phyloP scores from a whole-genome alignment of 2,329 filamentous ascomycete species.

The Davidsoniella neocaledoniae region DNA sequence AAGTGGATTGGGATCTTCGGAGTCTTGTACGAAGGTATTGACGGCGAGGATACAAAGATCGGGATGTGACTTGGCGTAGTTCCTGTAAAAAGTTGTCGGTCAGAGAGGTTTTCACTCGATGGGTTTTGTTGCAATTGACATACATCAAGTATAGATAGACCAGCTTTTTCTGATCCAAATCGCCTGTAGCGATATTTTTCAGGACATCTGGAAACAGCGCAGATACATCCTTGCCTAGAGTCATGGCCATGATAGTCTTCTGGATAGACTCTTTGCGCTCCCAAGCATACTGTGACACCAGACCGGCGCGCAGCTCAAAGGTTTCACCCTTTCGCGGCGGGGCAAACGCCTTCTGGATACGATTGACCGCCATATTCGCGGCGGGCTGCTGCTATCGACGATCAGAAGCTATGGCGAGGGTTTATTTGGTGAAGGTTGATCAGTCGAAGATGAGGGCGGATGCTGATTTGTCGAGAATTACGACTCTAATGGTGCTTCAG shows the following conservation, averaged over 20 bases:
- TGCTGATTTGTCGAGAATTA: background rate
- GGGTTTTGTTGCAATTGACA: conserved; percentile 17
- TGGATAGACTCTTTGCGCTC: conserved; percentile 98
- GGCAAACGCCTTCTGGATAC: conserved; percentile 85
- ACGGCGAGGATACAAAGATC: conserved; percentile 97
- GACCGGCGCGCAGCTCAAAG: conserved; percentile 84
- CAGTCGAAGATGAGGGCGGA: background rate
- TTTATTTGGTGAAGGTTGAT: background rate
- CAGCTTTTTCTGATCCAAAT: conserved; percentile 98
- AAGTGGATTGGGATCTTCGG: conserved; percentile 93
- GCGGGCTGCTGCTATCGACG: background rate
- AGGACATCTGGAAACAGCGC: conserved; percentile 92
- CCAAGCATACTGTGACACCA: conserved; percentile 98
- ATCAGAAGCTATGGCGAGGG: background rate
- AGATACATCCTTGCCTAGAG: conserved; percentile 93
- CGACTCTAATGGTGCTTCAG: no score
- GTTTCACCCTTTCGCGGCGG: conserved; percentile 93
- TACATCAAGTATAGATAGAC: conserved; percentile 97
- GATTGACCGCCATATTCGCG: conserved; percentile 70
- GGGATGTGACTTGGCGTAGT: conserved; percentile 97
- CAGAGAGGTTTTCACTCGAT: background rate
- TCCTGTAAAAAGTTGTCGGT: conserved; percentile 38
- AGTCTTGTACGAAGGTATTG: conserved; percentile 98
- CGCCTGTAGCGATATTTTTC: conserved; percentile 92
- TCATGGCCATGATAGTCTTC: conserved; percentile 99